These are phyloP conservation scores for Uromyces viciae-fabae DNA, from an alignment of 1,284 basidiomycete genomes.

Conservation along the genomic window DNA sequence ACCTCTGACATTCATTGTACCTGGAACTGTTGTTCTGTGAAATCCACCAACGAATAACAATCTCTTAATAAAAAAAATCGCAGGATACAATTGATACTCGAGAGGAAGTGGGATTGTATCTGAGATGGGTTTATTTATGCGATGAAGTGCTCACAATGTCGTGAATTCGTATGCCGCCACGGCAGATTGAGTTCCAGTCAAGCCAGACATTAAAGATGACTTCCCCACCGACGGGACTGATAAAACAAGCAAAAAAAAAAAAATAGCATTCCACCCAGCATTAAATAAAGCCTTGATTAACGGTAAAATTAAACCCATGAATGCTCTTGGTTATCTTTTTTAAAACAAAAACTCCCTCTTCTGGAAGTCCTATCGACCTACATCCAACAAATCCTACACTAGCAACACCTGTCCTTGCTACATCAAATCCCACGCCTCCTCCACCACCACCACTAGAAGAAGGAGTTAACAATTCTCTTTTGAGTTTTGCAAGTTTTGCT, in stretches of 20 bases:
- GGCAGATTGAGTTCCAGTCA: constrained; percentile 96
- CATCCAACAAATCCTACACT: constrained; percentile 80
- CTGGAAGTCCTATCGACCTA: constrained; percentile 31
- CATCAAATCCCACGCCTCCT: constrained; percentile 75
- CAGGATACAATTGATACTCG: no score
- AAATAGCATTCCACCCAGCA: constrained; percentile 39
- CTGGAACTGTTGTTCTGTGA: constrained; percentile 71
- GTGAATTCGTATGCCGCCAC: constrained; percentile 99
- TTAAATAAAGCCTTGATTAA: constrained; percentile 62
- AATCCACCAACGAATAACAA: constrained; percentile 51
- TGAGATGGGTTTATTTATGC: constrained; percentile 38
- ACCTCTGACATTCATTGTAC: constrained; percentile 89
- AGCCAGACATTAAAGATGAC: constrained; percentile 95
- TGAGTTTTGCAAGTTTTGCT: constrained; percentile 94
- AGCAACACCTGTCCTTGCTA: constrained; percentile 90
- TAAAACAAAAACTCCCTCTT: not conserved
- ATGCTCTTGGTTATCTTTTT: not conserved
- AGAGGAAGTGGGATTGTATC: not conserved
- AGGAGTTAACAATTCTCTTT: constrained; percentile 85
- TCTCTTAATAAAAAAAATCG: constrained; percentile 58
- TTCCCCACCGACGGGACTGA: constrained; percentile 60
- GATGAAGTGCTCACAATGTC: constrained; percentile 56
- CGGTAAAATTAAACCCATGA: constrained; percentile 61
- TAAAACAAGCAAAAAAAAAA: constrained; percentile 49
- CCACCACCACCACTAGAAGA: constrained; percentile 76